These are phyloP conservation scores for Pseudonitzschia delicatissima DNA, from an alignment of 108 stramenopile species.

Conservation along the genomic window DNA sequence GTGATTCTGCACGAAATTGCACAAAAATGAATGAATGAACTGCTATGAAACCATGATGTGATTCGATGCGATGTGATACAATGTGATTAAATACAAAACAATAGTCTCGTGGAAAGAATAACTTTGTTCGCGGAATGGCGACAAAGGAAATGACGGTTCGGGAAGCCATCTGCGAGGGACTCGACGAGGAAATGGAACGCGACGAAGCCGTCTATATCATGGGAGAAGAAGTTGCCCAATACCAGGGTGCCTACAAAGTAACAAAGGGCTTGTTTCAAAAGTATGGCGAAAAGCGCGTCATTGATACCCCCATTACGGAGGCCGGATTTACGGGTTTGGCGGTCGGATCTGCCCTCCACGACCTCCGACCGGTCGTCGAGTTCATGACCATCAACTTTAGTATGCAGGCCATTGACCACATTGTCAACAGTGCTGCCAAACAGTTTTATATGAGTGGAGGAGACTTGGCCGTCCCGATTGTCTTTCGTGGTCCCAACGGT, in stretches of 20 bases:
- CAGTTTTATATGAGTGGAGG: constrained; percentile 99
- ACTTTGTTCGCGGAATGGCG: constrained; percentile 48
- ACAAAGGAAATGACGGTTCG: constrained; percentile 90
- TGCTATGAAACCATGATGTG: not conserved
- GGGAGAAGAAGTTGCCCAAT: constrained; percentile 99
- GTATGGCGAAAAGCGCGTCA: constrained; percentile 96
- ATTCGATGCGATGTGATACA: not conserved
- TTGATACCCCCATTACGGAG: constrained; percentile 99
- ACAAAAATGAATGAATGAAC: no score
- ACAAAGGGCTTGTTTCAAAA: constrained; percentile 96
- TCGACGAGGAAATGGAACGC: constrained; percentile 98
- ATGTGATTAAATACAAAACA: not conserved
- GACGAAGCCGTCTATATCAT: constrained; percentile 91
- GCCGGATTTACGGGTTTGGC: constrained; percentile 98
- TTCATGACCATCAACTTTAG: constrained; percentile 99
- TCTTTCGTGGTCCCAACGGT: constrained; percentile 99
- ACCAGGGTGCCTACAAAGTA: constrained; percentile 99
- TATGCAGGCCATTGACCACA: constrained; percentile 99
- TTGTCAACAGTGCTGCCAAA: constrained; percentile 97
- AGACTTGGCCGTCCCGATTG: constrained; percentile 92
- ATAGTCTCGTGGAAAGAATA: constrained; percentile 10
- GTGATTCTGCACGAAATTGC: no score
- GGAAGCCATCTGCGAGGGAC: constrained; percentile 95
- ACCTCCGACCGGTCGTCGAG: constrained; percentile 94
- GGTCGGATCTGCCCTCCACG: constrained; percentile 92